Evolutionary conservation across 139 green algal genomes (phyloP), one percentile per base, ranked within the genome.

Genomic region (Chlamydomonas incerta): DNA sequence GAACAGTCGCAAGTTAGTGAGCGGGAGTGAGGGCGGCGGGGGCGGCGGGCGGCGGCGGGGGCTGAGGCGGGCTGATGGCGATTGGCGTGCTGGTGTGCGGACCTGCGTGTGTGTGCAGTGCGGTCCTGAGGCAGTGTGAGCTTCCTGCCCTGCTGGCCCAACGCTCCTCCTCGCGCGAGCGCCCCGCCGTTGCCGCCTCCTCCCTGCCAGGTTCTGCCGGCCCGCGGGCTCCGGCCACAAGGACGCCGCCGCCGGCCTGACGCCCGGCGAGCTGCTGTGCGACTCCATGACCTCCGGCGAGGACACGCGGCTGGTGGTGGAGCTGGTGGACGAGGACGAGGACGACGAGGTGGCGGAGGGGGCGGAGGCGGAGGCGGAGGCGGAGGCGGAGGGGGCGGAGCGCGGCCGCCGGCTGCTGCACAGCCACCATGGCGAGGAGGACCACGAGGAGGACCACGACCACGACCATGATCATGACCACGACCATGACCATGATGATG

Each of bases 1-100:
- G 66, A 85, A 85, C 79, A 75, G 24, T 2, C 79, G 79, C 79
- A 85, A 85, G 79, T 85, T 24, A 63, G 79, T 37, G 23, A 41
- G 31, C 13, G 24, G 10, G 21, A 6, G 26, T 34, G 74, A 8
- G n/a, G n/a, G 65, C 1, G 21, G 14, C 5, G n/a, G 14, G 5
- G n/a, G 17, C 8, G 13, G 74, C 2, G 5, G 47, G 15, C 29
- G 5, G 35, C 14, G 29, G 72, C 31, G 15, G 14, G 29, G 4
- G 33, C 31, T 18, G 47, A 18, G 46, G 72, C 1, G n/a, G 72
- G 29, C 47, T 1, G 29, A n/a, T 8, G 23, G 70, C 9, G 13
- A 11, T 14, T 65, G 24, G 24, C 17, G 3, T 29, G 17, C 57
- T 21, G 57, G 26, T 26, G 3, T 29, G 57, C 11, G 17, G 14